A percentile compares a stretch with the other conserved stretches of the same genome.
phyloP scores from a whole-genome alignment of 2,329 filamentous ascomycete genomes.

The Ophiostoma sp. region DNA sequence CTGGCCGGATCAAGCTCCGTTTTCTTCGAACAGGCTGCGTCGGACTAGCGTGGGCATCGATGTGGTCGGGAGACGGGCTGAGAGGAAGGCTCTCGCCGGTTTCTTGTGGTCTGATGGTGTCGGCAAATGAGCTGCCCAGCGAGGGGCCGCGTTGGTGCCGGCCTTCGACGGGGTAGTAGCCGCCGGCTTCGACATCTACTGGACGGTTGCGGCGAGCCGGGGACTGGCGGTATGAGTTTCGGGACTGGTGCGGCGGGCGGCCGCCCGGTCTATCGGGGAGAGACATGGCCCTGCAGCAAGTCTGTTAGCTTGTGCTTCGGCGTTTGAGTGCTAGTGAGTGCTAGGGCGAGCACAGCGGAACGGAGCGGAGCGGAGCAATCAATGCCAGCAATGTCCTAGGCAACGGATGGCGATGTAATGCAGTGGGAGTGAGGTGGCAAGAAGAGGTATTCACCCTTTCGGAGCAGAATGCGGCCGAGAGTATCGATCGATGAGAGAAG shows the following conservation, averaged over 20 bases:
- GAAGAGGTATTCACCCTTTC: conserved; percentile 22
- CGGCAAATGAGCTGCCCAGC: conserved; percentile 50
- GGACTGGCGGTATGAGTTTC: conserved; percentile 62
- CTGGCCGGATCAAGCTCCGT: conserved; percentile 81
- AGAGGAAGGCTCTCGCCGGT: conserved; percentile 53
- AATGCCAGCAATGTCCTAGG: conserved; percentile 9
- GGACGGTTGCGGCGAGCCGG: conserved; percentile 60
- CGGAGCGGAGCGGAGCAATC: conserved; percentile 6
- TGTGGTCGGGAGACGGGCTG: conserved; percentile 43
- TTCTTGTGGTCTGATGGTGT: conserved; percentile 50
- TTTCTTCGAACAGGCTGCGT: conserved; percentile 57
- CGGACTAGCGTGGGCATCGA: conserved; percentile 25
- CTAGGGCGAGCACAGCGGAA: background rate
- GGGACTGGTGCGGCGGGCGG: conserved; percentile 55
- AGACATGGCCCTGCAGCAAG: conserved; percentile 48
- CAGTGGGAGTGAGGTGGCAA: background rate
- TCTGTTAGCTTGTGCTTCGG: background rate
- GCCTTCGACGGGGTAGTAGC: conserved; percentile 42
- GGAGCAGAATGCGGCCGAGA: conserved; percentile 10
- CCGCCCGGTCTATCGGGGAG: conserved; percentile 61
- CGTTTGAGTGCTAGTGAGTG: background rate
- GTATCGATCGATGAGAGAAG: background rate
- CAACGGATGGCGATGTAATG: conserved; percentile 5
- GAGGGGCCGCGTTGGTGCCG: conserved; percentile 54
- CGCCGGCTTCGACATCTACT: conserved; percentile 65